These are phyloP conservation scores for Nakazawaea peltata DNA, from an alignment of 805 yeast genomes.

Conservation along the genomic window DNA sequence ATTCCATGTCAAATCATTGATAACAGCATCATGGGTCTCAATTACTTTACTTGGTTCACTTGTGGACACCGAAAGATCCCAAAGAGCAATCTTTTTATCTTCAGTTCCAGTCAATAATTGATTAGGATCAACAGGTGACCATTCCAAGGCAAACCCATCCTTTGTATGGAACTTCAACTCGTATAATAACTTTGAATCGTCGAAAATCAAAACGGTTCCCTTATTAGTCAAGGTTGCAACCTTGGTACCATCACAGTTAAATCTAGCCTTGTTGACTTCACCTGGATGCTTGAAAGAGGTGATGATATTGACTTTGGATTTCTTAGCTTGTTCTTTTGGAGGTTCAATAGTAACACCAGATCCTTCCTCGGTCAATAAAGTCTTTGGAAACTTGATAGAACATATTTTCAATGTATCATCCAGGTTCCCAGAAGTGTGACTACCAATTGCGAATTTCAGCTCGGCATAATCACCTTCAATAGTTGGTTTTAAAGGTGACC, in stretches of 20 bases:
- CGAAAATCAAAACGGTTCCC: constrained; percentile 42
- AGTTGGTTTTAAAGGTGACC: constrained; percentile 42
- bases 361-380: constrained; percentile 26
- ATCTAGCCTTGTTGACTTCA: constrained; percentile 56
- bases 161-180: constrained; percentile 45
- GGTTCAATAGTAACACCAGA: constrained; percentile 15
- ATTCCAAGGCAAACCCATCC: constrained; percentile 68
- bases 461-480: constrained; percentile 18
- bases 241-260: constrained; percentile 38
- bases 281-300: constrained; percentile 55
- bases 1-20: constrained; percentile 65
- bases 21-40: constrained; percentile 44
- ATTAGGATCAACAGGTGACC: constrained; percentile 40
- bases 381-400: constrained; percentile 38
- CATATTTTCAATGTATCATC: constrained; percentile 39
- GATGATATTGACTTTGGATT: constrained; percentile 32
- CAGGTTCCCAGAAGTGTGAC: constrained; percentile 31
- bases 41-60: constrained; percentile 39
- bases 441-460: constrained; percentile 38
- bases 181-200: constrained; percentile 15
- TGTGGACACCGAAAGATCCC: constrained; percentile 43
- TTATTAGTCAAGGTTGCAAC: constrained; percentile 48
- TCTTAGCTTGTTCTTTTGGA: constrained; percentile 22
- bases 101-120: constrained; percentile 55
- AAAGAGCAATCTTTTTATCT: constrained; percentile 60